Conservation (phyloP, 2,329 filamentous ascomycete genomes). For the Penicillium polonicum region DNA sequence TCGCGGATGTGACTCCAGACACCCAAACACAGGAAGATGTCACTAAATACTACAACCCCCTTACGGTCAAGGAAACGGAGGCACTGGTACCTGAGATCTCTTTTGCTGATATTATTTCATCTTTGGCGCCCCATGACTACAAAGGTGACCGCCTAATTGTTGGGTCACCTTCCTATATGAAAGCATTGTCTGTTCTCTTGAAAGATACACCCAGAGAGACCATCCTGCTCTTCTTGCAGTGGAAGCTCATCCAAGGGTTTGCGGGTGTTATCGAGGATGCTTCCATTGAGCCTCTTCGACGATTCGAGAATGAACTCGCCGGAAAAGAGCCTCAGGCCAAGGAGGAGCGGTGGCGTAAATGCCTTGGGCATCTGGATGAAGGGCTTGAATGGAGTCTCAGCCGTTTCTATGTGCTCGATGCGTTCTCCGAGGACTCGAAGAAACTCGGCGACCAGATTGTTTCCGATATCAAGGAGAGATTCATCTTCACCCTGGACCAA, state of each 20-base stretch:
- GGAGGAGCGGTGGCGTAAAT: constrained; percentile 66
- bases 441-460: constrained; percentile 67
- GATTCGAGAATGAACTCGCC: constrained; percentile 60
- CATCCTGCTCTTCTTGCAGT: constrained; percentile 62
- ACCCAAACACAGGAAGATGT: constrained; percentile 61
- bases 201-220: constrained; percentile 54
- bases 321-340: constrained; percentile 63
- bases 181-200: constrained; percentile 58
- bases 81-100: constrained; percentile 57
- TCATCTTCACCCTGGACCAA: constrained; percentile 59
- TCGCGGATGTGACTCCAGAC: constrained; percentile 59
- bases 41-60: constrained; percentile 67
- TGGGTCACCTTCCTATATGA: constrained; percentile 60
- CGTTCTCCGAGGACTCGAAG: constrained; percentile 66
- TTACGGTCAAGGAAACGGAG: constrained; percentile 56
- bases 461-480: constrained; percentile 67
- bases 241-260: constrained; percentile 61
- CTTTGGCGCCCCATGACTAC: constrained; percentile 53
- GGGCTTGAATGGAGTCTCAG: constrained; percentile 67
- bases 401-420: constrained; percentile 67
- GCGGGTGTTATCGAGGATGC: constrained; percentile 57
- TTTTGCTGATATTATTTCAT: constrained; percentile 53
- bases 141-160: constrained; percentile 57
- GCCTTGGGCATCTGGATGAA: constrained; percentile 57
- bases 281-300: constrained; percentile 58